Base-by-base conservation (phyloP, 805 yeast genomes). In the Candida fluviatilis region DNA sequence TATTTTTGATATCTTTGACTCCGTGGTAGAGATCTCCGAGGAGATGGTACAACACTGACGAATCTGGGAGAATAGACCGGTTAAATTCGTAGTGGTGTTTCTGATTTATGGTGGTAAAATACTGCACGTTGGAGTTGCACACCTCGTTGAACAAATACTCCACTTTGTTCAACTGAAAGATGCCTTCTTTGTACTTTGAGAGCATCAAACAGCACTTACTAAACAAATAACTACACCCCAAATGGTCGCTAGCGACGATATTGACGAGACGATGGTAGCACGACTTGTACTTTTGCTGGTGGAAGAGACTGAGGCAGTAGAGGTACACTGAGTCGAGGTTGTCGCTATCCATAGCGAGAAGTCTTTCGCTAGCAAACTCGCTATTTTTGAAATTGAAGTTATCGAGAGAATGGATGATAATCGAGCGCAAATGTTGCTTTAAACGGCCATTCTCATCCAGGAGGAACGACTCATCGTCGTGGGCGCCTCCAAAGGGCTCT, bases 321-420 rank as follows among this genome's bases (percentile, higher is more conserved):
- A 89, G 63, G 56, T 87, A 84, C 3, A 76, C 55, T 7, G 90
- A 74, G 38, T 82, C 86, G 4, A 73, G 57, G 44, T 77, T 73
- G 27, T 69, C 58, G n/a, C 69, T 66, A 34, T 71, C 71, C 36
- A 77, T 74, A 2, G 95, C 87, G 24, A 84, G 60, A 16, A 88
- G 66, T 46, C 95, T 69, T 57, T 93, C 98, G 13, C 89, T 78
- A 4, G 91, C 81, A 61, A 93, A 87, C 52, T 82, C 89, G 1
- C 98, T 97, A 18, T 90, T 84, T 11, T 69, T 62, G 32, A 75
- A 63, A 43, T 84, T 71, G 52, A 80, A 88, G 42, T 76, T 75
- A 49, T 87, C 95, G 28, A 88, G 58, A 10, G 83, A 75, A 51
- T 86, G 84, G 56, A 85, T 64, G n/a, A 84, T 70, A 2, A 74